Evolutionary conservation across 225 moss, liverwort and hornwort species (phyloP).

Genomic region (Pleurozium schreberi): DNA sequence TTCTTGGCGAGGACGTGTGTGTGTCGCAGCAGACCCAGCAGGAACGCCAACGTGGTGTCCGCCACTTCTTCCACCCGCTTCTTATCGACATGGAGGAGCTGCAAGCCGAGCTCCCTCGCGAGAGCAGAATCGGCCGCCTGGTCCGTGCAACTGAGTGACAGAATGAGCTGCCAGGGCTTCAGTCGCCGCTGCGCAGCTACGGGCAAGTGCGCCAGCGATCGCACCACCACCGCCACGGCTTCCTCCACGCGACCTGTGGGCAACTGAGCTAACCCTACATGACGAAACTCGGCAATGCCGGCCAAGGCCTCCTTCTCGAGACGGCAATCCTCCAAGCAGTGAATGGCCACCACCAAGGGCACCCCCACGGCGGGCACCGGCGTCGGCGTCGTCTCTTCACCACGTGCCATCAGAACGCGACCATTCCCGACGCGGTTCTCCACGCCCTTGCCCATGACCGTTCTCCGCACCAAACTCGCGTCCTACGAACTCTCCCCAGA

Average conservation of each 20-base stretch:
- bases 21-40: slow-evolving; percentile 69
- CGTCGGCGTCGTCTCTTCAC: slow-evolving; percentile 2
- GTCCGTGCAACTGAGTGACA: slow-evolving; percentile 73
- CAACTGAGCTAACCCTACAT: slow-evolving; percentile 69
- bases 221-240: slow-evolving; percentile 78
- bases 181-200: slow-evolving; percentile 79
- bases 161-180: slow-evolving; percentile 88
- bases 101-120: slow-evolving; percentile 69
- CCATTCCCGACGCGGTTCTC: slow-evolving; percentile 3
- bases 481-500: neutral
- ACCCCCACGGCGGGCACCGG: neutral
- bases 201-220: slow-evolving; percentile 70
- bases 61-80: slow-evolving; percentile 86
- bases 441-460: slow-evolving; percentile 20
- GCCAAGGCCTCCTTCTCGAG: slow-evolving; percentile 63
- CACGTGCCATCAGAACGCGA: neutral
- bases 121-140: slow-evolving; percentile 74
- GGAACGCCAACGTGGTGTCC: slow-evolving; percentile 75
- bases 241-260: slow-evolving; percentile 67
- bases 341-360: slow-evolving; percentile 68
- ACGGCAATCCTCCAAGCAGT: slow-evolving; percentile 79
- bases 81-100: slow-evolving; percentile 85
- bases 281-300: slow-evolving; percentile 73
- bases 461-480: neutral
- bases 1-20: slow-evolving; percentile 76